Evolutionary conservation across 345 rosid genomes (phyloP), one percentile per base, ranked within the genome.

Genomic region (Nasturtium officinale): DNA sequence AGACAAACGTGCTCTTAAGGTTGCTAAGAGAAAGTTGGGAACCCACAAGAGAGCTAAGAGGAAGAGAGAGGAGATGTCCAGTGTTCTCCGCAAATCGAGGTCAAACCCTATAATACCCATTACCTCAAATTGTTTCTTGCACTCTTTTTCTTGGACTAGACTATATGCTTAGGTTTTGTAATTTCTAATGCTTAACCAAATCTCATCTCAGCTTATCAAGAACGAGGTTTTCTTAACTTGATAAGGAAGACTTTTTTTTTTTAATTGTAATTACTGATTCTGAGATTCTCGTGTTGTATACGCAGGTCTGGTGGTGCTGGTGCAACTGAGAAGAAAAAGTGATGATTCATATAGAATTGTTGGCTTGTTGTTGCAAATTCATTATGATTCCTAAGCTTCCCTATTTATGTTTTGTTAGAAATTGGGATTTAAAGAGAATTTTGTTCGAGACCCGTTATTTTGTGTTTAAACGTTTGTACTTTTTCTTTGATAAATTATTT

Each of bases 31-130:
- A 0, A 78, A 78, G 81, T 56, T 78, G 71, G 81, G 81, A 3
- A 78, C 81, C 10, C 78, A 78, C 78, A 78, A 78, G 78, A 78
- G 81, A 56, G 81, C 81, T 52, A 78, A 78, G 81, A 47, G 74
- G 62, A 78, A 78, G 81, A 78, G 81, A 73, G 78, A 78, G 78
- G 81, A 78, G 67, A 78, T 78, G 81, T 78, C 81, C 5, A 68
- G 73, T 15, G 75, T 73, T 78, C 78, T 78, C 78, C 78, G 81
- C 61, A 78, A 78, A 55, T 28, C 38, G 62, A 73, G 81, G 81
- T 78, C 26, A 37, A 17, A 43, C 48, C 2, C 46, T 40, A 38
- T 23, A 23, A 23, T 1, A 13, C 5, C 10, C 8, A n/a, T n/a
- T n/a, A n/a, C 9, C 1, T 2, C 0, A 2, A 7, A 32, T n/a